Base-by-base conservation (phyloP, 306 rosid species). In the Datisca glomerata region DNA sequence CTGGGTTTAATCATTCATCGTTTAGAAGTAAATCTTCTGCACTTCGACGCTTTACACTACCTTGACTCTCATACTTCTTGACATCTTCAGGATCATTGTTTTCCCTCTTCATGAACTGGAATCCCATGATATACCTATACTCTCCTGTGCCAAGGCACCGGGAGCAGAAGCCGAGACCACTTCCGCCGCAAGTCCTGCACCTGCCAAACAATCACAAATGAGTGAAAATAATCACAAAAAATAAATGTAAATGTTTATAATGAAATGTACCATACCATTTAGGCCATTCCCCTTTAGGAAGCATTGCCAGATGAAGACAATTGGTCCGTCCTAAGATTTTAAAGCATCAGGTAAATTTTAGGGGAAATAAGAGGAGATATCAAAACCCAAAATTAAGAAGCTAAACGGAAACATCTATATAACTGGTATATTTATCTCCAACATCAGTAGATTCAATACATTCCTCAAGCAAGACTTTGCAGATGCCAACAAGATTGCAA, bases 261-360 rank as follows among this genome's bases (percentile, higher is more conserved):
- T n/a, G n/a, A n/a, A n/a, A n/a, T n/a, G n/a, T n/a, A n/a, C n/a
- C n/a, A n/a, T n/a, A n/a, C 97, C 95, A 89, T 53, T 68, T 70
- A 21, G 97, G 97, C 97, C 97, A 89, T 57, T 89, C 80, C 8
- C 97, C 95, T 65, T 80, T 74, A 2, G 95, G 91, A 24, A 89
- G 95, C 81, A 89, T 70, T 66, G 65, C 68, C 41, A 75, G 38
- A 39, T 74, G 67, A 41, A 65, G 69, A 49, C 21, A 57, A 47
- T 83, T 89, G 31, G 79, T 83, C 79, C 97, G 74, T 44, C 95
- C 96, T 73, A 23, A 1, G 1, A 40, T 41, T 50, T 24, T 16
- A 41, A 11, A 48, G 24, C 16, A 53, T 7, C 53, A n/a, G 42
- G 18, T 28, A 14, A 6, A 22, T 41, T 54, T 33, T n/a, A n/a